A percentile compares a stretch with the other conserved stretches of the same genome.
phyloP scores from a whole-genome alignment of 768 basidiomycete species.

The Suillus occidentalis region DNA sequence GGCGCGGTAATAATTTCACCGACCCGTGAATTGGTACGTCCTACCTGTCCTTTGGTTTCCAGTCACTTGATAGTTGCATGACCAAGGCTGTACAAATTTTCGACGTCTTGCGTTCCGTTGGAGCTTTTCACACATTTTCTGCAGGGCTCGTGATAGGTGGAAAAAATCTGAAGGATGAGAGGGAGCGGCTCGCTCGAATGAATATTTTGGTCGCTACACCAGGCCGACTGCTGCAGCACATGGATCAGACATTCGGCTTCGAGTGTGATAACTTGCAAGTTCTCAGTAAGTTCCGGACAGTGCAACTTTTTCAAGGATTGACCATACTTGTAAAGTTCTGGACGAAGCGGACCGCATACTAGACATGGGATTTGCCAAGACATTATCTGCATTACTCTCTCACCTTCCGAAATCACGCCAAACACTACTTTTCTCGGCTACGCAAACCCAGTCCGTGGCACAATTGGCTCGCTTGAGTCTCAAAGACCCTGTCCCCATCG shows the following conservation, averaged over 20 bases:
- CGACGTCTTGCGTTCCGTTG: slow-evolving; percentile 91
- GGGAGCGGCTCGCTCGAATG: slow-evolving; percentile 86
- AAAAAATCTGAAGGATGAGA: slow-evolving; percentile 91
- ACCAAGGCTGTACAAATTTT: slow-evolving; percentile 96
- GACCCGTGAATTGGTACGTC: slow-evolving; percentile 83
- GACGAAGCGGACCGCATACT: slow-evolving; percentile 97
- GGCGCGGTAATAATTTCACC: slow-evolving; percentile 94
- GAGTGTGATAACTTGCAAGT: slow-evolving; percentile 89
- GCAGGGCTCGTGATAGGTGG: slow-evolving; percentile 96
- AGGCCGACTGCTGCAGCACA: slow-evolving; percentile 91
- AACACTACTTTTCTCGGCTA: slow-evolving; percentile 95
- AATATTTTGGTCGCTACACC: slow-evolving; percentile 99
- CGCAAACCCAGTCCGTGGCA: slow-evolving; percentile 86
- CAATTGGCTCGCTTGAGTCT: slow-evolving; percentile 91
- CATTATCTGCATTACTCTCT: slow-evolving; percentile 85
- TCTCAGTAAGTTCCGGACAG: slow-evolving; percentile 56
- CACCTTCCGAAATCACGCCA: slow-evolving; percentile 92
- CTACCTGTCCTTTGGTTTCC: neutral
- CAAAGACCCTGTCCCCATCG: slow-evolving; percentile 75
- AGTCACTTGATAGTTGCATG: neutral
- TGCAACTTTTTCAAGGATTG: slow-evolving; percentile 25
- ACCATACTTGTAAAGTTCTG: slow-evolving; percentile 48
- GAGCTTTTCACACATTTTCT: slow-evolving; percentile 87
- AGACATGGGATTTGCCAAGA: slow-evolving; percentile 93
- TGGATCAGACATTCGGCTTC: slow-evolving; percentile 97